Evolutionary conservation across 208 protist genomes (phyloP), one percentile per base, ranked within the genome.

Genomic region (Vickermania ingenoplastis): DNA sequence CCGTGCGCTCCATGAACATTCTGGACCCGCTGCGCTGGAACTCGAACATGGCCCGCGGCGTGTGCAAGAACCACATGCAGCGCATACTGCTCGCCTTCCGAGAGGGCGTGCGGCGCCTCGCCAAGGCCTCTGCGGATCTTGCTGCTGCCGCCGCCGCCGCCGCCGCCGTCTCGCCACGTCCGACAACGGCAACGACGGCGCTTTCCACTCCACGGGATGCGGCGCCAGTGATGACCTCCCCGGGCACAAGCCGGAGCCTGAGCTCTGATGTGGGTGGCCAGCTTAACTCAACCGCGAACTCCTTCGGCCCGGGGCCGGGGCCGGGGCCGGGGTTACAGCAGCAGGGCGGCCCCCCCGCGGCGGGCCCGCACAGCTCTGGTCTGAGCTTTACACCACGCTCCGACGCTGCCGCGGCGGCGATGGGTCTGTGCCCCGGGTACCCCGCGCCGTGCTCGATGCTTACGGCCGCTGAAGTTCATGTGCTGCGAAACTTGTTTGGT

Each of bases 1-100:
- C 77, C 17, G 73, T 92, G 31, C 83, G 85, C 4, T 78, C 65
- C 51, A 88, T 96, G 77, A 96, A 97, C 65, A 82, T 97, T 54
- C 65, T 94, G 57, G 92, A 97, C 64, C 92, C 92, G 45, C 75
- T 97, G 61, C 82, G 91, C 45, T 89, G 77, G 78, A 83, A 75
- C 69, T 90, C 85, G 59, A 97, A 95, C 70, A 82, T 96, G 57
- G 81, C 81, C 41, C 77, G 91, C 23, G 88, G 88, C 2, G 85
- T 94, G 21, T 88, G 81, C 50, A 80, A 83, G 55, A 89, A 87
- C 65, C 86, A 91, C 62, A 65, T 89, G 17, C 83, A 90, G 62
- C 86, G 86, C 31, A 88, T 94, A 31, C 57, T 68, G 14, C 65
- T 75, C 4, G 82, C 86, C 41, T 89, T 93, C 55, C 51, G 67